phyloP scores from a whole-genome alignment of 495 filamentous ascomycete genomes.

The Hypoxylon subgilvum region DNA sequence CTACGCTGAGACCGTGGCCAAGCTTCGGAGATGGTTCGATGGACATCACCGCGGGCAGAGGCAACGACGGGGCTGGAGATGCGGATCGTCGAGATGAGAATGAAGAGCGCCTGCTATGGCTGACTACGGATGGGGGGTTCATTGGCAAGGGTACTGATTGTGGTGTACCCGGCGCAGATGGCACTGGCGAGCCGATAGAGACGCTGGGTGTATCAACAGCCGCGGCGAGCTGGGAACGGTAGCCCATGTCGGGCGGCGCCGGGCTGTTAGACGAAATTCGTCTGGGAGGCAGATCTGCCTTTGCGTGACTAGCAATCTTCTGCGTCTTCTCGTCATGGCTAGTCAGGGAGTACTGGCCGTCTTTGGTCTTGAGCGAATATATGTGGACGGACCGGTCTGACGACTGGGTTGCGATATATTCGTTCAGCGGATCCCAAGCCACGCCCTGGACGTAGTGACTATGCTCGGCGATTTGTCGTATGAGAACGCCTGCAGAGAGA shows the following conservation, averaged over 20 bases:
- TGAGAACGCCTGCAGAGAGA: constrained; percentile 70
- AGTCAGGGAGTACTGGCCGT: constrained; percentile 86
- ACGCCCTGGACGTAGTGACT: constrained; percentile 99
- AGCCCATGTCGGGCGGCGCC: constrained; percentile 79
- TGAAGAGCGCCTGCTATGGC: constrained; percentile 90
- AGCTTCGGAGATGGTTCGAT: constrained; percentile 77
- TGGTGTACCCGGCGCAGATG: constrained; percentile 94
- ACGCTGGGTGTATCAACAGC: constrained; percentile 60
- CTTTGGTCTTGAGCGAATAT: constrained; percentile 93
- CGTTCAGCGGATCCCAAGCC: constrained; percentile 97
- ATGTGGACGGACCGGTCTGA: constrained; percentile 98
- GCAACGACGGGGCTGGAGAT: constrained; percentile 94
- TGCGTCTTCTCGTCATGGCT: constrained; percentile 52
- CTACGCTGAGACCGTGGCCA: constrained; percentile 61
- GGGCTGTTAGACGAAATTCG: constrained; percentile 92
- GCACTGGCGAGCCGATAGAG: constrained; percentile 77
- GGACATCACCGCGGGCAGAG: constrained; percentile 95
- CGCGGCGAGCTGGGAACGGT: constrained; percentile 60
- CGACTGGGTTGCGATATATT: constrained; percentile 97
- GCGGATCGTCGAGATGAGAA: constrained; percentile 93
- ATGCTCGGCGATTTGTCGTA: constrained; percentile 97
- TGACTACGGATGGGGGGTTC: constrained; percentile 89
- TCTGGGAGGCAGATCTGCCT: constrained; percentile 89
- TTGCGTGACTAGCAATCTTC: constrained; percentile 63
- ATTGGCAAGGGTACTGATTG: constrained; percentile 88